These are phyloP conservation scores for Adansonia gregorii DNA, from an alignment of 441 rosid species.

Conservation along the genomic window DNA sequence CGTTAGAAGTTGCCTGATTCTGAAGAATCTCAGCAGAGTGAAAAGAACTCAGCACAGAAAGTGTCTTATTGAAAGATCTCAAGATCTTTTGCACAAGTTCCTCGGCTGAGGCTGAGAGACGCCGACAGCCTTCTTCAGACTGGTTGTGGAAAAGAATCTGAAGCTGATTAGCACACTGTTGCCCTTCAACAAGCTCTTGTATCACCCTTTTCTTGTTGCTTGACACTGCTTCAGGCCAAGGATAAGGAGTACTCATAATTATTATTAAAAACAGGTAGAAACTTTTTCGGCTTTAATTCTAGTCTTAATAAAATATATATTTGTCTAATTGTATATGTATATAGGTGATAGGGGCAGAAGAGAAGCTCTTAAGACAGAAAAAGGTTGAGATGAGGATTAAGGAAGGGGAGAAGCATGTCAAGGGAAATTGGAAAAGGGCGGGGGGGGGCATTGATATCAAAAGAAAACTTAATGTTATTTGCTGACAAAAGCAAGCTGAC, in stretches of 20 bases:
- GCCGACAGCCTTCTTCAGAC: constrained; percentile 13
- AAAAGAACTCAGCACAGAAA: constrained; percentile 40
- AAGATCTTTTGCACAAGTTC: constrained; percentile 56
- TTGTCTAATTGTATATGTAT: not conserved
- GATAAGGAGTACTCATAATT: constrained; percentile 31
- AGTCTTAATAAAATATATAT: not conserved
- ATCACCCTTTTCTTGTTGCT: constrained; percentile 34
- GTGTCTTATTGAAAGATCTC: constrained; percentile 52
- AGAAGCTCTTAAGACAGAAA: not conserved
- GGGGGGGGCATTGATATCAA: not conserved
- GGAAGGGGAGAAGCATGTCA: constrained; percentile 31
- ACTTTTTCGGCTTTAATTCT: not conserved
- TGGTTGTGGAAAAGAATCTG: constrained; percentile 40
- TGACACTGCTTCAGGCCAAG: constrained; percentile 26
- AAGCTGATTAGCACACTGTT: constrained; percentile 50
- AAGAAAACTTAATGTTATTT: constrained; percentile 1
- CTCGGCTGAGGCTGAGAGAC: constrained; percentile 16
- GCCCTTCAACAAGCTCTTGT: constrained; percentile 52
- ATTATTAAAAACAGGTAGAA: not conserved
- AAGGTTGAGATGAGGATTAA: not conserved
- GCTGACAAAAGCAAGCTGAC: constrained; percentile 21
- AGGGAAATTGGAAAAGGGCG: constrained; percentile 33
- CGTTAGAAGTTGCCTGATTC: constrained; percentile 38
- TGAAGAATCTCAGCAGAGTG: constrained; percentile 26
- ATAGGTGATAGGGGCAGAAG: too few relatives aligned